A percentile compares a stretch with the other conserved stretches of the same genome.
Evolutionary conservation across 345 rosid species (phyloP).

Genomic region (Corchorus capsularis): DNA sequence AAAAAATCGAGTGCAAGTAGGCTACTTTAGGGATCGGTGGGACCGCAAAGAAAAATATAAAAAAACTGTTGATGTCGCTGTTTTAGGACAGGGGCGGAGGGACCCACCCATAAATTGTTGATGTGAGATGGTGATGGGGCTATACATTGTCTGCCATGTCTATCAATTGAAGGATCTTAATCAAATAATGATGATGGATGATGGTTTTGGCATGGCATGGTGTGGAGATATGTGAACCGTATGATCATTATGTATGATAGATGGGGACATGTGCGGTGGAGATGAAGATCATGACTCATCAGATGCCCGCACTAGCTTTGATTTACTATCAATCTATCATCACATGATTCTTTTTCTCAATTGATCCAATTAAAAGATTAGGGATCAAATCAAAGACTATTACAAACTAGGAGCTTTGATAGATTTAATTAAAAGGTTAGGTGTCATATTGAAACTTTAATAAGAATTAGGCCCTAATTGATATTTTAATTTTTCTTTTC

Average conservation of each 20-base stretch:
- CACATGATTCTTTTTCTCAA: not conserved
- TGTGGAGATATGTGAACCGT: not conserved
- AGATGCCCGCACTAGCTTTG: not conserved
- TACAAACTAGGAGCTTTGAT: too few relatives aligned
- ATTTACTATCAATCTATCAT: too few relatives aligned
- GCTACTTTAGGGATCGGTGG: not conserved
- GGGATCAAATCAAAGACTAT: not conserved
- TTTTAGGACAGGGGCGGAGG: not conserved
- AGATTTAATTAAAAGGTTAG: too few relatives aligned
- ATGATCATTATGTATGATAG: not conserved
- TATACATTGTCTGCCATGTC: conserved; percentile 16
- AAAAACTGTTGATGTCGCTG: not conserved
- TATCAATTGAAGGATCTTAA: not conserved
- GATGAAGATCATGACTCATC: not conserved
- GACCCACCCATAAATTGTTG: not conserved
- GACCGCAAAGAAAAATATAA: not conserved
- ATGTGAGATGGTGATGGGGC: conserved; percentile 12
- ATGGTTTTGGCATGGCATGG: not conserved
- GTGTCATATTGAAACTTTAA: too few relatives aligned
- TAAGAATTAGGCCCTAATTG: too few relatives aligned
- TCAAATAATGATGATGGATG: not conserved
- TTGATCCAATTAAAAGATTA: not conserved
- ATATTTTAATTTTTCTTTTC: too few relatives aligned
- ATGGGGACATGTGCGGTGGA: not conserved
- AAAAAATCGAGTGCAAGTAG: not conserved